These are phyloP conservation scores for Grammothele lineata DNA, from an alignment of 768 basidiomycete species.

Conservation along the genomic window DNA sequence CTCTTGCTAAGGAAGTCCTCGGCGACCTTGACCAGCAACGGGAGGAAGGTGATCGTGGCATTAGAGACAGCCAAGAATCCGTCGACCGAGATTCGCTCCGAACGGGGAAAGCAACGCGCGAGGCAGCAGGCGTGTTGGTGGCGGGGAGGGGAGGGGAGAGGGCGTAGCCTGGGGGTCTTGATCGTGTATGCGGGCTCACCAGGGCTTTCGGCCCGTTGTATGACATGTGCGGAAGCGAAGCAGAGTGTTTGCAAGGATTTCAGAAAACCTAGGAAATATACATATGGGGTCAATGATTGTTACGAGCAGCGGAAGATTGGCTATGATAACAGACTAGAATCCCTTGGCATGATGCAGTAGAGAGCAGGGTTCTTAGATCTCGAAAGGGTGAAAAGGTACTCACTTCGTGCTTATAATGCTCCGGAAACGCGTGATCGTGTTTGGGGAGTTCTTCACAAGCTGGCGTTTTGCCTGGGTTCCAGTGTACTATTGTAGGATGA, in stretches of 20 bases:
- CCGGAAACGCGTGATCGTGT: constrained; percentile 95
- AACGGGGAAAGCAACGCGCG: constrained; percentile 64
- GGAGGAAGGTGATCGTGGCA: constrained; percentile 80
- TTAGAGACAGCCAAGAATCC: constrained; percentile 81
- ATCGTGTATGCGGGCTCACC: constrained; percentile 85
- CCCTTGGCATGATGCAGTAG: no score
- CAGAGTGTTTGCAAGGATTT: constrained; percentile 52
- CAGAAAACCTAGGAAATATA: constrained; percentile 55
- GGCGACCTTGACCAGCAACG: constrained; percentile 80
- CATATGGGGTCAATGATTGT: no score
- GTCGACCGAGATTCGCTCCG: constrained; percentile 59
- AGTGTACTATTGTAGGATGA: constrained; percentile 62
- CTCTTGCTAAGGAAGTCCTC: constrained; percentile 53
- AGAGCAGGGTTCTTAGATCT: background rate
- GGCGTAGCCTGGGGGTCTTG: constrained; percentile 70
- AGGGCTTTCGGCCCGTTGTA: constrained; percentile 66
- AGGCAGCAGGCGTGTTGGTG: constrained; percentile 60
- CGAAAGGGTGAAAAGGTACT: constrained; percentile 18
- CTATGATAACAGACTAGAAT: no score
- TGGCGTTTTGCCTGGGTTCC: constrained; percentile 93
- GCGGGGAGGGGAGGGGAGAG: constrained; percentile 50
- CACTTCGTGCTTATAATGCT: constrained; percentile 91
- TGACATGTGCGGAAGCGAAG: constrained; percentile 61
- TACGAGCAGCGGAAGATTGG: no score
- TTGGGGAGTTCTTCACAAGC: constrained; percentile 90